Conservation (phyloP, 768 basidiomycete genomes). For the Albatrellus ellisii region DNA sequence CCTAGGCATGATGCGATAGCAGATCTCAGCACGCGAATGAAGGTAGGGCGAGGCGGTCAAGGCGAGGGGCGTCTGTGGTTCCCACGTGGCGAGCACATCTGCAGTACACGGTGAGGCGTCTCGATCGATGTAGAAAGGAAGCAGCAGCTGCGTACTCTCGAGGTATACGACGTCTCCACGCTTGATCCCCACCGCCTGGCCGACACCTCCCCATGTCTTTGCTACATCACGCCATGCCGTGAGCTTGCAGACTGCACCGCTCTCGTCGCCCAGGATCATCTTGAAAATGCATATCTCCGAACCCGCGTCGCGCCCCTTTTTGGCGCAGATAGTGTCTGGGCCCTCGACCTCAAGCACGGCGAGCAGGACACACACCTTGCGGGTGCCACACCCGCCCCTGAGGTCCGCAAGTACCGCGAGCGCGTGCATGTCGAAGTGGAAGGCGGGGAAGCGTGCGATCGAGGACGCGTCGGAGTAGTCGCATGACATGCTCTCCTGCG, state of each 20-base stretch:
- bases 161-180: conserved; percentile 63
- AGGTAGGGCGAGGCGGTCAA: conserved; percentile 59
- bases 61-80: conserved; percentile 17
- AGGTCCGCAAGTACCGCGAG: conserved; percentile 37
- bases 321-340: conserved; percentile 52
- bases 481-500: conserved; percentile 32
- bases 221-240: conserved; percentile 73
- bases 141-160: conserved; percentile 38
- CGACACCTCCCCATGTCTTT: conserved; percentile 51
- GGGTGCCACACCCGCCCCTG: conserved; percentile 15
- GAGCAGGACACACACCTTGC: conserved; percentile 44
- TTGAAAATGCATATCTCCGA: conserved; percentile 55
- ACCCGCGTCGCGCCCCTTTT: conserved; percentile 58
- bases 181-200: conserved; percentile 32
- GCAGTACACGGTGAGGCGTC: conserved; percentile 11
- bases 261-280: conserved; percentile 63
- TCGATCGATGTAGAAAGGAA: conserved; percentile 5
- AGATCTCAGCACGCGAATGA: conserved; percentile 49
- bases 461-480: conserved; percentile 57
- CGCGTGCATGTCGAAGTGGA: conserved; percentile 56
- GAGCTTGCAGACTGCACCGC: conserved; percentile 52
- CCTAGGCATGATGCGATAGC: conserved; percentile 64
- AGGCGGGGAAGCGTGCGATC: conserved; percentile 59
- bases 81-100: conserved; percentile 43
- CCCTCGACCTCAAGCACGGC: conserved; percentile 69